These are phyloP conservation scores for Miscanthus lutarioriparius DNA, from an alignment of 176 grass and related monocot species.

Conservation along the genomic window DNA sequence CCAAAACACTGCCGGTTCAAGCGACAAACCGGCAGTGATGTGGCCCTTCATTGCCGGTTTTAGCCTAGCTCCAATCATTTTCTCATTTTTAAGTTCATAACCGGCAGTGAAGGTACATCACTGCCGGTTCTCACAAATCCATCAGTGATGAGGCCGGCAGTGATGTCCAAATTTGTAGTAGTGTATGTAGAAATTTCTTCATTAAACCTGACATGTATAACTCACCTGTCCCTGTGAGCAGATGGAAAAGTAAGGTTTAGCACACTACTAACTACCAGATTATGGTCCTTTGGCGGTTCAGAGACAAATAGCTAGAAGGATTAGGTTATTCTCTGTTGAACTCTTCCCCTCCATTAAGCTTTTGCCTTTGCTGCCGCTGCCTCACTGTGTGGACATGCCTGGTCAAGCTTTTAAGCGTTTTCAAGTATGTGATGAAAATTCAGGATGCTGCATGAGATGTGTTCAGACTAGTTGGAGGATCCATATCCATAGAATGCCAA, in stretches of 20 bases:
- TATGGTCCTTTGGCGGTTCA: not conserved
- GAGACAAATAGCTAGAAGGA: not conserved
- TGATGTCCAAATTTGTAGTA: too few relatives aligned
- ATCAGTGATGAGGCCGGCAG: too few relatives aligned
- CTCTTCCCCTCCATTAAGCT: not conserved
- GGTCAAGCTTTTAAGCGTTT: not conserved
- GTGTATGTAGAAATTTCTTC: not conserved
- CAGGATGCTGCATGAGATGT: not conserved
- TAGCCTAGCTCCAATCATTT: too few relatives aligned
- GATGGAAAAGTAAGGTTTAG: not conserved
- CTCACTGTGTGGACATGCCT: not conserved
- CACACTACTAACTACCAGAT: not conserved
- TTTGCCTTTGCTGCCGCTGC: not conserved
- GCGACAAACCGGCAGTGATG: too few relatives aligned
- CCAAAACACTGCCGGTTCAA: too few relatives aligned
- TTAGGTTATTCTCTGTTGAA: not conserved
- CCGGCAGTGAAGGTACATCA: too few relatives aligned
- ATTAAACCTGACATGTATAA: not conserved
- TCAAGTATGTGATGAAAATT: not conserved
- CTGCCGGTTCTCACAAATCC: too few relatives aligned
- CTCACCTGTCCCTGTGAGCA: not conserved
- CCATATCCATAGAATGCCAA: not conserved
- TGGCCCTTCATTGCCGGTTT: too few relatives aligned
- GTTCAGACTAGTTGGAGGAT: not conserved
- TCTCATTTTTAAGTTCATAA: too few relatives aligned